A percentile compares a stretch with the other conserved stretches of the same genome.
Conservation (phyloP, 1,139 yeast genomes). For the Hyphopichia khmerensis region DNA sequence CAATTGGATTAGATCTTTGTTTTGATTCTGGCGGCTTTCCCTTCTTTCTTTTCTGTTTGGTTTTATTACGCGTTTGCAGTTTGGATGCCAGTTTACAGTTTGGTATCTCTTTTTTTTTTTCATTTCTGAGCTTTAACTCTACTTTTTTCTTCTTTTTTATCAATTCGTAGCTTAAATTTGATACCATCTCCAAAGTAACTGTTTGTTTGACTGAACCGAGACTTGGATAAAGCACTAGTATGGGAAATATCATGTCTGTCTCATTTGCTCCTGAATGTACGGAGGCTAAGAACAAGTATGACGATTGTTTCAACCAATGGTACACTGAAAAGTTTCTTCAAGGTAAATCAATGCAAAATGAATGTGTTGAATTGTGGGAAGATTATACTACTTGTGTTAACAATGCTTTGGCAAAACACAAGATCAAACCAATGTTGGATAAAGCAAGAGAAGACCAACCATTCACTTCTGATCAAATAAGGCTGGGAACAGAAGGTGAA, state of each 20-base stretch:
- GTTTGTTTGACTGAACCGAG: no score
- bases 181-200: no score
- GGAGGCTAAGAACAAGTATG: constrained; percentile 78
- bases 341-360: constrained; percentile 74
- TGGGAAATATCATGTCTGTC: constrained; percentile 86
- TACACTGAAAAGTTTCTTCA: constrained; percentile 84
- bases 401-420: constrained; percentile 67
- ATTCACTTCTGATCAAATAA: constrained; percentile 45
- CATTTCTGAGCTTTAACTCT: background rate
- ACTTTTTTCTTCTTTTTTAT: no score
- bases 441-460: constrained; percentile 93
- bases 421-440: constrained; percentile 80
- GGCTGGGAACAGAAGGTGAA: constrained; percentile 16
- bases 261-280: constrained; percentile 98
- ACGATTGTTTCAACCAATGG: constrained; percentile 92
- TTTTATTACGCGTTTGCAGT: no score
- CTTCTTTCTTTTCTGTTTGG: no score
- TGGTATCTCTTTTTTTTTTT: background rate
- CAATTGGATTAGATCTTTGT: no score
- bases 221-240: constrained; percentile 16
- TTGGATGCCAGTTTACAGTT: no score
- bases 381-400: constrained; percentile 85
- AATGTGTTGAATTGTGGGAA: constrained; percentile 88
- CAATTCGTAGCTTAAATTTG: no score
- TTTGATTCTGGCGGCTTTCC: no score